Evolutionary conservation across 257 asterid species (phyloP).

Genomic region (Fraxinus pennsylvanica): DNA sequence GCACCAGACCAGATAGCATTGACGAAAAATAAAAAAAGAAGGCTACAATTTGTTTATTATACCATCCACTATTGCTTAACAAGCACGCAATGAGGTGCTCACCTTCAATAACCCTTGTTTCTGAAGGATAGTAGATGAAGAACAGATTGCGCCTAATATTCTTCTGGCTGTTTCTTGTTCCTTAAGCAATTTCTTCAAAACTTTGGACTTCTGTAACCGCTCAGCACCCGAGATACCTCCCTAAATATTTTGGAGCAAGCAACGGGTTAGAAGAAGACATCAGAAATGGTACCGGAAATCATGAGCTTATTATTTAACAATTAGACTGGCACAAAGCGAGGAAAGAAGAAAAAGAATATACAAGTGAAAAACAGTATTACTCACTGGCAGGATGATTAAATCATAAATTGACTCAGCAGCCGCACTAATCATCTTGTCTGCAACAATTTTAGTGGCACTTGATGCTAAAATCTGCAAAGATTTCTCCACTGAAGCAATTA

Average conservation of each 20-base stretch:
- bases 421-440: constrained; percentile 60
- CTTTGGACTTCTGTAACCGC: constrained; percentile 59
- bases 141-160: constrained; percentile 65
- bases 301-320: background rate
- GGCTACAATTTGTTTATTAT: too few species aligned
- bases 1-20: too few species aligned
- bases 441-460: constrained; percentile 60
- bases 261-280: background rate
- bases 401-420: constrained; percentile 69
- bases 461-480: constrained; percentile 60
- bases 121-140: constrained; percentile 66
- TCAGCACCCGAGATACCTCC: constrained; percentile 64
- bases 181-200: constrained; percentile 74
- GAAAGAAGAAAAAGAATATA: background rate
- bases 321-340: background rate
- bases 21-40: too few species aligned
- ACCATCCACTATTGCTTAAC: too few species aligned
- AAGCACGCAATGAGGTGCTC: constrained; percentile 8
- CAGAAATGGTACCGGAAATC: background rate
- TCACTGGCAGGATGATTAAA: constrained; percentile 76
- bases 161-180: constrained; percentile 69
- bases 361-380: constrained; percentile 26
- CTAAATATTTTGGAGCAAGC: constrained; percentile 37
- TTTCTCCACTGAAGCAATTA: constrained; percentile 70
- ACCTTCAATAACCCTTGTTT: constrained; percentile 75